Evolutionary conservation across 257 asterid species (phyloP).

Genomic region (Petrea volubilis): DNA sequence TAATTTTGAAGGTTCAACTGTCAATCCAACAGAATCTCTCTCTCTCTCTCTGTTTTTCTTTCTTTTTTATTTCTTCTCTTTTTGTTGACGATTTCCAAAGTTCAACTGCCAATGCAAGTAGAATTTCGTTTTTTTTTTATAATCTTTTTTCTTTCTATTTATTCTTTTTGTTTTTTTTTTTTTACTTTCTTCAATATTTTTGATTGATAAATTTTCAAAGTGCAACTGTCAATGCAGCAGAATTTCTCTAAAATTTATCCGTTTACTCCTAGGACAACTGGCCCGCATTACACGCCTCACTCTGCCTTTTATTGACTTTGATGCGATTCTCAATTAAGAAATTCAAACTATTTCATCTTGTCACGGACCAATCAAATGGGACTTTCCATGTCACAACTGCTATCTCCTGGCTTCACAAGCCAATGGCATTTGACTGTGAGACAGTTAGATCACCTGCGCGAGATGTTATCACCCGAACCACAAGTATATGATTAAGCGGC

Average conservation of each 20-base stretch:
- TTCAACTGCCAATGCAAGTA: too few species aligned
- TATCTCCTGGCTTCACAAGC: background rate
- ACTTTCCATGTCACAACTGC: background rate
- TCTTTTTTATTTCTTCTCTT: too few species aligned
- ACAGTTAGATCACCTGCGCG: background rate
- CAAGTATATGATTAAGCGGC: background rate
- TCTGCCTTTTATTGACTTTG: background rate
- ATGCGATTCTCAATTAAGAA: background rate
- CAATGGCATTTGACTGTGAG: constrained; percentile 6
- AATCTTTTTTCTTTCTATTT: too few species aligned
- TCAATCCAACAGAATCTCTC: too few species aligned
- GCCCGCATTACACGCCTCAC: constrained; percentile 4
- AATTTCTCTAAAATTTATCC: background rate
- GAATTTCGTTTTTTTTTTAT: too few species aligned
- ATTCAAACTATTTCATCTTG: too few species aligned
- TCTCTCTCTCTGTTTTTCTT: too few species aligned
- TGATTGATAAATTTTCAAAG: too few species aligned
- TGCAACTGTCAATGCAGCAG: background rate
- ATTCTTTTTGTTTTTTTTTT: too few species aligned
- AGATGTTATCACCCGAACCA: background rate
- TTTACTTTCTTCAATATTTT: too few species aligned
- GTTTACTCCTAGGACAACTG: background rate
- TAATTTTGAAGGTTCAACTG: too few species aligned
- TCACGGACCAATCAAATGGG: background rate
- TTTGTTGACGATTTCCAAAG: too few species aligned